A percentile compares a stretch with the other conserved stretches of the same genome.
Conservation (phyloP, 495 filamentous ascomycete genomes). For the Letharia lupina region DNA sequence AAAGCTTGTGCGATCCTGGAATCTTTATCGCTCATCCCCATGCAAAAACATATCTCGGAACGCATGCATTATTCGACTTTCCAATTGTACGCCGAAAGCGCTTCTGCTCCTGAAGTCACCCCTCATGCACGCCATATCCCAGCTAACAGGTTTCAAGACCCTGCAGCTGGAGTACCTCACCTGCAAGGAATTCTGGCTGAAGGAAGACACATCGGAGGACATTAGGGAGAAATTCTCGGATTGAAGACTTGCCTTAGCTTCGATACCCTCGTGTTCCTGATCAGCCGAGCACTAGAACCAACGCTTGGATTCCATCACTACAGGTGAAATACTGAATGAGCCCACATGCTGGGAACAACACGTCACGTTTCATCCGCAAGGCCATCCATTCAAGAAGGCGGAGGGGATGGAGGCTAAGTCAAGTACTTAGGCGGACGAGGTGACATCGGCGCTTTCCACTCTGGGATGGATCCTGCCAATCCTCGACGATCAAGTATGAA, state of each 20-base stretch:
- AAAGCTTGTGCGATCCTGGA: conserved; percentile 1
- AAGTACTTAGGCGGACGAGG: background rate
- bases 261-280: background rate
- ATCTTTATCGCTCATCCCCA: background rate
- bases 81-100: background rate
- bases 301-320: background rate
- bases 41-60: background rate
- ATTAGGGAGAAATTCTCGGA: background rate
- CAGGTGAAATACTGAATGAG: background rate
- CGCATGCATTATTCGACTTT: background rate
- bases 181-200: background rate
- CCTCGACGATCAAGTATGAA: too few relatives aligned
- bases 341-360: background rate
- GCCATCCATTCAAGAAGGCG: background rate
- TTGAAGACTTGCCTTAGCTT: background rate
- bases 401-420: background rate
- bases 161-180: background rate
- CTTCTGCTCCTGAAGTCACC: background rate
- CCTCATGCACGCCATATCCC: background rate
- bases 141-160: background rate
- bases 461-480: too few relatives aligned
- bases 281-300: background rate
- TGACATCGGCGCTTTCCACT: background rate
- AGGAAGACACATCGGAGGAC: background rate
- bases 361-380: background rate